Conservation (phyloP, 768 basidiomycete species). For the Mycena haematopus region DNA sequence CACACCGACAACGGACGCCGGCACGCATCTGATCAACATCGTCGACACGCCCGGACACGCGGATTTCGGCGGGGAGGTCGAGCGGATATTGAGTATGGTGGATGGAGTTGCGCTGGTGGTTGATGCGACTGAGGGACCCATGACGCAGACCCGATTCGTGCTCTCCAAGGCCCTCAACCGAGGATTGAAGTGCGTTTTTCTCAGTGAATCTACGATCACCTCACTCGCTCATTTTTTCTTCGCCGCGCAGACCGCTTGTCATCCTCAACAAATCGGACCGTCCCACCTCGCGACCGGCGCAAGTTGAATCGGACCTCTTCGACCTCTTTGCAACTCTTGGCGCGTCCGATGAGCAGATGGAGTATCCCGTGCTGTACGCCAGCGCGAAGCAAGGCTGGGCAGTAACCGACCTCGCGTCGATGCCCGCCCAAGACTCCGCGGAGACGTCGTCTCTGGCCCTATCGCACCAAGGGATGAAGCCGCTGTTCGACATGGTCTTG, state of each 20-base stretch:
- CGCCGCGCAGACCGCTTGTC: conserved; percentile 47
- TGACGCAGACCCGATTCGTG: conserved; percentile 64
- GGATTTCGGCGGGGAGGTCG: conserved; percentile 69
- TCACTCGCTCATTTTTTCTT: too few species aligned
- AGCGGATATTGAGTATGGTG: conserved; percentile 65
- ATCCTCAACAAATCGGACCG: conserved; percentile 59
- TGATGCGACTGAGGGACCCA: conserved; percentile 66
- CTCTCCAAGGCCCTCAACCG: conserved; percentile 52
- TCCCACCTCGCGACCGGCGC: conserved; percentile 47
- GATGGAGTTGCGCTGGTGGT: conserved; percentile 67
- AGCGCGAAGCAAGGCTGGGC: conserved; percentile 61
- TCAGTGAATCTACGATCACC: too few species aligned
- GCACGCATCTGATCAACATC: conserved; percentile 55
- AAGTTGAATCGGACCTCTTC: conserved; percentile 57
- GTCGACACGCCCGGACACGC: conserved; percentile 70
- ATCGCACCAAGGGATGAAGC: conserved; percentile 42
- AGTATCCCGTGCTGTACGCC: conserved; percentile 57
- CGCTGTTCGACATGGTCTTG: conserved; percentile 54
- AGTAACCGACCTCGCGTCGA: conserved; percentile 15
- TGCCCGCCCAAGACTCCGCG: conserved; percentile 14
- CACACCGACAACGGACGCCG: conserved; percentile 36
- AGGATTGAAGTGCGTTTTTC: conserved; percentile 29
- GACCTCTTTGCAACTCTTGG: conserved; percentile 58
- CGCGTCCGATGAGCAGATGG: conserved; percentile 57
- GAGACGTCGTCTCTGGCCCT: neutral